Evolutionary conservation across 1,139 yeast genomes (phyloP), one percentile per base, ranked within the genome.

Genomic region (Debaryomycetaceae sp.): DNA sequence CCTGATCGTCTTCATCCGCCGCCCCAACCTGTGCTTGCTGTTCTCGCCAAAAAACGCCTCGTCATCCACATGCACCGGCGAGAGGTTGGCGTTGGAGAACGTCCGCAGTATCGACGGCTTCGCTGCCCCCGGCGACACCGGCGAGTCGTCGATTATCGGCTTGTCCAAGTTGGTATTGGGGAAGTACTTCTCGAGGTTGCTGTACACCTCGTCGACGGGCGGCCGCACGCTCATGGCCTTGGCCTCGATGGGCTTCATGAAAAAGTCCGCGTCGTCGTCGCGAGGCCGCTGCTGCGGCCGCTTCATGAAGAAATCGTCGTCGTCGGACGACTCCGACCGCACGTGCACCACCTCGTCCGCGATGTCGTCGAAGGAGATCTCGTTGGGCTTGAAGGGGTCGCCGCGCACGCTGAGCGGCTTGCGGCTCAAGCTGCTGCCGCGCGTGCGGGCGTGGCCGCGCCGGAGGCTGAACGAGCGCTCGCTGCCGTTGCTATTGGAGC

Each of bases 111-210:
- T 68, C 1, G 70, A 56, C 0, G 67, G 69, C 28, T 54, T 55
- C 4, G 32, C 18, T 21, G 34, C 39, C 12, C 48, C 51, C 3
- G 82, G 81, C 0, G 84, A 75, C 1, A 67, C 63, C 0, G 86
- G 82, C 0, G 88, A 79, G 29, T 84, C 89, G 48, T 85, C 91
- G 22, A 89, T 75, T 23, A 91, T 86, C 1, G 97, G 95, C 46
- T 83, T 83, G 51, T 93, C 98, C 39, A 93, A 71, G 56, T 91
- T 91, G 0, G 97, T 81, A 44, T 84, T 72, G 0, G 98, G 98
- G 65, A 93, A 93, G 53, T 85, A 93, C 47, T 76, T 75, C 46
- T 91, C 98, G 44, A 93, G 71, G 48, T 93, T 88, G 36, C 88
- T 86, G 50, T 88, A 91, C 23, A 93, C 82, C 30, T 84, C 94